phyloP scores from a whole-genome alignment of 352 stramenopile genomes.

The Phytopythium cucurbitacearum region DNA sequence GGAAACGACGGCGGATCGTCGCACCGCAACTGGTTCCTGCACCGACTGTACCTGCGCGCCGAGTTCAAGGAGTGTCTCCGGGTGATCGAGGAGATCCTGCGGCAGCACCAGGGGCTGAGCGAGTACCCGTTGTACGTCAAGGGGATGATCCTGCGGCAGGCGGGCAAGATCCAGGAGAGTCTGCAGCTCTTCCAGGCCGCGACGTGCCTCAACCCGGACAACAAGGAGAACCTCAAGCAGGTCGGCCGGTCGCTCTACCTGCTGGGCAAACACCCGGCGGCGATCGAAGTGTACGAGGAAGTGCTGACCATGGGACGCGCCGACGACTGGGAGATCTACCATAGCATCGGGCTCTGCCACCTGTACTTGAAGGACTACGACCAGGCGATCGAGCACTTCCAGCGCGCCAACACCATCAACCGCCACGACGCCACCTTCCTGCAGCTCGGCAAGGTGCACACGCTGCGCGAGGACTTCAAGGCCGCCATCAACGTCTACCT shows the following conservation, averaged over 20 bases:
- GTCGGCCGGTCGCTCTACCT: slow-evolving; percentile 74
- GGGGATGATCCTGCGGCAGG: slow-evolving; percentile 85
- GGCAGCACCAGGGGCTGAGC: slow-evolving; percentile 77
- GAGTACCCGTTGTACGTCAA: slow-evolving; percentile 94
- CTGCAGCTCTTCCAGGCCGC: slow-evolving; percentile 91
- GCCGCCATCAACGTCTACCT: slow-evolving; percentile 87
- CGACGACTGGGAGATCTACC: slow-evolving; percentile 93
- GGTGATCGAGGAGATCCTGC: slow-evolving; percentile 88
- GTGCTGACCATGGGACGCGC: slow-evolving; percentile 69
- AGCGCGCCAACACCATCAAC: slow-evolving; percentile 89
- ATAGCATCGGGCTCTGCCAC: slow-evolving; percentile 90
- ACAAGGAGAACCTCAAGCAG: slow-evolving; percentile 92
- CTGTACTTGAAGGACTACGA: slow-evolving; percentile 92
- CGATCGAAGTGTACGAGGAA: slow-evolving; percentile 91
- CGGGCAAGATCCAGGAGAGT: slow-evolving; percentile 87
- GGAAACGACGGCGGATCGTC: slow-evolving; percentile 35
- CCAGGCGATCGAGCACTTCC: slow-evolving; percentile 83
- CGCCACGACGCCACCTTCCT: slow-evolving; percentile 90
- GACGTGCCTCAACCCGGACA: slow-evolving; percentile 89
- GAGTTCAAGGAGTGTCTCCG: slow-evolving; percentile 88
- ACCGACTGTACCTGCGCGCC: slow-evolving; percentile 77
- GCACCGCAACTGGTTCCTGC: slow-evolving; percentile 80
- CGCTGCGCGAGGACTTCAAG: slow-evolving; percentile 80
- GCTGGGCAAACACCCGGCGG: slow-evolving; percentile 87
- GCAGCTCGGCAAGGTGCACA: slow-evolving; percentile 89